Conservation (phyloP, 2,329 filamentous ascomycete species). For the Penicillium expansum region DNA sequence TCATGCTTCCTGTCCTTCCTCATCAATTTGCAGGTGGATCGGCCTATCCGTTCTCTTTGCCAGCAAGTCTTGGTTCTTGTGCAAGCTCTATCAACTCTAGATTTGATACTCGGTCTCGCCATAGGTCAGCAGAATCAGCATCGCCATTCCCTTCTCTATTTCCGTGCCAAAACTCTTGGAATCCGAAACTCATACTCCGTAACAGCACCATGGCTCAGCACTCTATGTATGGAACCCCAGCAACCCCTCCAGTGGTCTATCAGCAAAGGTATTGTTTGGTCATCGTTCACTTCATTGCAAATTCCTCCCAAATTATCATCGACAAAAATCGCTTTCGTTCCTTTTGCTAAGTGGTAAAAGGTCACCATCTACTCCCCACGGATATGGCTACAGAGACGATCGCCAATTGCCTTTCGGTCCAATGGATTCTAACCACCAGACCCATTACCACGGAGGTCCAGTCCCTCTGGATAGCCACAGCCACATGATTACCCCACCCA, state of each 20-base stretch:
- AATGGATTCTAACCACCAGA: conserved; percentile 33
- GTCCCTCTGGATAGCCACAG: conserved; percentile 28
- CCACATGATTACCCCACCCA: conserved; percentile 29
- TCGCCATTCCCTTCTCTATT: conserved; percentile 1
- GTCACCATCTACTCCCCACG: conserved; percentile 29
- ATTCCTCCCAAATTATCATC: conserved; percentile 1
- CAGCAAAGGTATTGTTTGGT: conserved; percentile 37
- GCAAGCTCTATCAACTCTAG: conserved; percentile 31
- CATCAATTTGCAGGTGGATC: conserved; percentile 32
- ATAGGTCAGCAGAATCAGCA: conserved; percentile 34
- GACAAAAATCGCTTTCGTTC: conserved; percentile 13
- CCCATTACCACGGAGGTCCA: conserved; percentile 31
- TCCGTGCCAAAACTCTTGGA: conserved; percentile 2
- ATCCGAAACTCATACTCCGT: conserved; percentile 24
- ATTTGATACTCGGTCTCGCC: conserved; percentile 34
- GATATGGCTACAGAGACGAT: conserved; percentile 30
- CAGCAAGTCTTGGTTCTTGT: conserved; percentile 30
- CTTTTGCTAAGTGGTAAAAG: conserved; percentile 31
- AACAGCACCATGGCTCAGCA: conserved; percentile 32
- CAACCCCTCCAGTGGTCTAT: conserved; percentile 33
- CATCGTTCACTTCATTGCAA: conserved; percentile 11
- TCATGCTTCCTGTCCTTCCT: conserved; percentile 35
- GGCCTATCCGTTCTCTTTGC: conserved; percentile 31
- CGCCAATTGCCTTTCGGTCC: conserved; percentile 26
- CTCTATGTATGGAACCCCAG: conserved; percentile 30